A percentile compares a stretch with the other conserved stretches of the same genome.
These are phyloP conservation scores for Rubroboletus pulcherrimus DNA, from an alignment of 768 basidiomycete species.

Conservation along the genomic window DNA sequence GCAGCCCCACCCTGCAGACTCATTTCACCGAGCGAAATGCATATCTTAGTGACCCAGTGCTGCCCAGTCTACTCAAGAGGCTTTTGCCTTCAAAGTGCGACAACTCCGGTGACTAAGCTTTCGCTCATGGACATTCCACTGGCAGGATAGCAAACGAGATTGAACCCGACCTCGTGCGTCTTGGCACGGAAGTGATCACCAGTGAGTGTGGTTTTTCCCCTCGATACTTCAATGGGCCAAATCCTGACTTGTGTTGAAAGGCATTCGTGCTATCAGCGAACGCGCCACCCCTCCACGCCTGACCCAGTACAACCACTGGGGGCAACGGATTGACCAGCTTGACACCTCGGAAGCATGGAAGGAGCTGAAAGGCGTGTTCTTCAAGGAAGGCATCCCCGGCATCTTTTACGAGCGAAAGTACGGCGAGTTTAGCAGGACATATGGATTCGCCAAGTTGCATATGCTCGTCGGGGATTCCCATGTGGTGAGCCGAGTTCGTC, in stretches of 20 bases:
- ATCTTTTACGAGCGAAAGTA: slow-evolving; percentile 67
- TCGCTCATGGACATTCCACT: background rate
- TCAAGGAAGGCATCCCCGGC: slow-evolving; percentile 63
- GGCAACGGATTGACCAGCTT: slow-evolving; percentile 58
- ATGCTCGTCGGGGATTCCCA: slow-evolving; percentile 63
- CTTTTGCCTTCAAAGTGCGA: slow-evolving; percentile 46
- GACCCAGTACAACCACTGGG: slow-evolving; percentile 75
- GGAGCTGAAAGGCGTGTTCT: slow-evolving; percentile 55
- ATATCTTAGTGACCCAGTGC: slow-evolving; percentile 57
- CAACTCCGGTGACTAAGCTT: background rate
- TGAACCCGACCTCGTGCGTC: slow-evolving; percentile 55
- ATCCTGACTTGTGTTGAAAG: slow-evolving; percentile 36
- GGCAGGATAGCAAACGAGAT: slow-evolving; percentile 46
- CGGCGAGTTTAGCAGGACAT: slow-evolving; percentile 55
- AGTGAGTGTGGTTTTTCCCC: slow-evolving; percentile 33
- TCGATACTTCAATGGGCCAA: background rate
- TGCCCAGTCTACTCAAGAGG: slow-evolving; percentile 58
- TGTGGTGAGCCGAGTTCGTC: slow-evolving; percentile 38
- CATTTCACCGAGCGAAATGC: slow-evolving; percentile 57
- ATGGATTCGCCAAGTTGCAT: slow-evolving; percentile 63
- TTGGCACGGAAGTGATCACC: slow-evolving; percentile 54
- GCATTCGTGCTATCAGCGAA: slow-evolving; percentile 45
- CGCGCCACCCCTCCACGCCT: slow-evolving; percentile 49
- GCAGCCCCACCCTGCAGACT: slow-evolving; percentile 30
- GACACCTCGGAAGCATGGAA: slow-evolving; percentile 75